phyloP scores from a whole-genome alignment of 2,329 filamentous ascomycete genomes.

The Fusarium stilboides region DNA sequence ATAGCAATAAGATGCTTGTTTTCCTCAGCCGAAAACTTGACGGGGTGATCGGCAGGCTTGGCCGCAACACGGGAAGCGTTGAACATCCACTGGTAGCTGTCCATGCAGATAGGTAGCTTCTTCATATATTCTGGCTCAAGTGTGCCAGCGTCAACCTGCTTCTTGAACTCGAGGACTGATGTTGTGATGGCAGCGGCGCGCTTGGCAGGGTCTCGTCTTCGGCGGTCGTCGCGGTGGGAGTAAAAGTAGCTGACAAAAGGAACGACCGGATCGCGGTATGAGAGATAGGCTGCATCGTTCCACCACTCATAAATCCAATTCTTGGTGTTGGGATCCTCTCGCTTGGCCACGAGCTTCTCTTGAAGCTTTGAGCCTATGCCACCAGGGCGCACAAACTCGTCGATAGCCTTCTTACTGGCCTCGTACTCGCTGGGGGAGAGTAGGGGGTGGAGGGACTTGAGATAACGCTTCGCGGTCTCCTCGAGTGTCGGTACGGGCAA shows the following conservation, averaged over 20 bases:
- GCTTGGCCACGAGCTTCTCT: conserved; percentile 84
- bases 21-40: conserved; percentile 81
- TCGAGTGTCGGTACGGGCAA: conserved; percentile 86
- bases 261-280: conserved; percentile 94
- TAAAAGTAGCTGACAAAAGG: conserved; percentile 99
- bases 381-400: conserved; percentile 90
- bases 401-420: conserved; percentile 84
- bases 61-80: conserved; percentile 90
- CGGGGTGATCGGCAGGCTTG: conserved; percentile 83
- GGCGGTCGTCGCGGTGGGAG: conserved; percentile 94
- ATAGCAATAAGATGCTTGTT: conserved; percentile 92
- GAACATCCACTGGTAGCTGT: conserved; percentile 99
- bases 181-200: conserved; percentile 92
- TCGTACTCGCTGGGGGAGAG: conserved; percentile 78
- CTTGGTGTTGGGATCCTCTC: conserved; percentile 83
- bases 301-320: conserved; percentile 99
- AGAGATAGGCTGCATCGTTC: conserved; percentile 94
- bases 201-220: conserved; percentile 89
- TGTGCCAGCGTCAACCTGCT: conserved; percentile 84
- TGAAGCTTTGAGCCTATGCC: conserved; percentile 87
- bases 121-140: conserved; percentile 99
- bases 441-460: conserved; percentile 84
- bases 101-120: conserved; percentile 97
- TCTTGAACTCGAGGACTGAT: conserved; percentile 92
- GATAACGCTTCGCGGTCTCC: conserved; percentile 84